Evolutionary conservation across 192 early-diverging fungal genomes (phyloP), one percentile per base, ranked within the genome.

Genomic region (Glomus cerebriforme): DNA sequence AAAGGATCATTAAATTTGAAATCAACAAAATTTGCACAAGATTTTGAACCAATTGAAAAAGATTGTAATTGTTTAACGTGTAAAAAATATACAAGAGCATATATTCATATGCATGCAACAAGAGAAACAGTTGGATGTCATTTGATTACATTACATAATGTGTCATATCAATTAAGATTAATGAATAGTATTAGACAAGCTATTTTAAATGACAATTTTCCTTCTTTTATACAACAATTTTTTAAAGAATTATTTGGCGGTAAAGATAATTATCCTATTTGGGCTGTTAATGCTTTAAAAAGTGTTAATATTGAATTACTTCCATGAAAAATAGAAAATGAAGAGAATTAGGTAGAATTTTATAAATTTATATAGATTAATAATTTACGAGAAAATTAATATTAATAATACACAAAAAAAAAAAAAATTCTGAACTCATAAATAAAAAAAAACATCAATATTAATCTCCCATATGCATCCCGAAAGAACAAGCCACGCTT

Each of bases 41-140:
- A 96, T 79, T 86, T 87, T 79, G 75, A 81, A 26, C 95, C 95
- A 0, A 93, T 96, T 68, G 93, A 94, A 79, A 85, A 86, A 74
- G 91, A 89, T 58, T 96, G 95, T 85, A 85, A 88, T 47, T 96
- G 95, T 69, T 77, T 88, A 43, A 92, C 93, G 0, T 96, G 95
- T 83, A 88, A 87, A 80, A 87, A 86, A 13, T 94, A 92, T 81
- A 92, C 92, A 22, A 84, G 93, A 27, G 89, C 92, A 32, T 94
- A 94, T 65, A 68, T 96, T 64, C 88, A 91, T 85, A 87, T 88
- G 19, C 70, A 92, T 22, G 89, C 90, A 26, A 90, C 90, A 62
- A 89, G 90, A 77, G 93, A 96, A 65, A 96, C 93, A 1, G 90
- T 92, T 15, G 93, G 91, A 5, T 93, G 93, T 79, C 95, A 96